Conservation (phyloP, 2,329 filamentous ascomycete genomes). For the Fusarium poae region DNA sequence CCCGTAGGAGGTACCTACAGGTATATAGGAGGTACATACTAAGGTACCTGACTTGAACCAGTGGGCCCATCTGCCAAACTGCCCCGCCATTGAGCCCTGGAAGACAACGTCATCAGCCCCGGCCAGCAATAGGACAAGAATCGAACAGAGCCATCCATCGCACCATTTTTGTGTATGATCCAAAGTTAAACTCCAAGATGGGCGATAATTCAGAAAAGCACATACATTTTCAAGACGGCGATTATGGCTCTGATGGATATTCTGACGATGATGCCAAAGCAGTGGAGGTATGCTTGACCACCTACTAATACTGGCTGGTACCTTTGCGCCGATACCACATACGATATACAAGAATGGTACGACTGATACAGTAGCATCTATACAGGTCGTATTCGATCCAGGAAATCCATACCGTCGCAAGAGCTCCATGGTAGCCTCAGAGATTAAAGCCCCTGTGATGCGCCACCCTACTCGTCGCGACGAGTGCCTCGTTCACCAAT, state of each 20-base stretch:
- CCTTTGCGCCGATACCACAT: background rate
- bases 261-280: slow-evolving; percentile 63
- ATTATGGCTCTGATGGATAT: slow-evolving; percentile 58
- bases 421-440: slow-evolving; percentile 71
- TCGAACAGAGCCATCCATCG: slow-evolving; percentile 1
- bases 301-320: background rate
- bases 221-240: slow-evolving; percentile 53
- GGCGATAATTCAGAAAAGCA: slow-evolving; percentile 41
- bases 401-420: slow-evolving; percentile 73
- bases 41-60: background rate
- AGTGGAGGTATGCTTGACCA: slow-evolving; percentile 61
- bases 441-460: slow-evolving; percentile 56
- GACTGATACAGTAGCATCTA: slow-evolving; percentile 16
- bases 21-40: background rate
- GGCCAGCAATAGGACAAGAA: slow-evolving; percentile 15
- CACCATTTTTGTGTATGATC: slow-evolving; percentile 1
- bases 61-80: slow-evolving; percentile 27
- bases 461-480: slow-evolving; percentile 54
- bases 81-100: slow-evolving; percentile 33
- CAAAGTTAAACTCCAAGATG: slow-evolving; percentile 24
- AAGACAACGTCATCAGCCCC: slow-evolving; percentile 37
- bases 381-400: slow-evolving; percentile 72
- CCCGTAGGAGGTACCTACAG: background rate
- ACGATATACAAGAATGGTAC: slow-evolving; percentile 1
- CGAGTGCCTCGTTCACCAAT: slow-evolving; percentile 75